Percentiles rank a stretch among this genome's conserved stretches.
Evolutionary conservation across 108 stramenopile genomes (phyloP).

Genomic region (Cyclotella choctawhatcheeana): DNA sequence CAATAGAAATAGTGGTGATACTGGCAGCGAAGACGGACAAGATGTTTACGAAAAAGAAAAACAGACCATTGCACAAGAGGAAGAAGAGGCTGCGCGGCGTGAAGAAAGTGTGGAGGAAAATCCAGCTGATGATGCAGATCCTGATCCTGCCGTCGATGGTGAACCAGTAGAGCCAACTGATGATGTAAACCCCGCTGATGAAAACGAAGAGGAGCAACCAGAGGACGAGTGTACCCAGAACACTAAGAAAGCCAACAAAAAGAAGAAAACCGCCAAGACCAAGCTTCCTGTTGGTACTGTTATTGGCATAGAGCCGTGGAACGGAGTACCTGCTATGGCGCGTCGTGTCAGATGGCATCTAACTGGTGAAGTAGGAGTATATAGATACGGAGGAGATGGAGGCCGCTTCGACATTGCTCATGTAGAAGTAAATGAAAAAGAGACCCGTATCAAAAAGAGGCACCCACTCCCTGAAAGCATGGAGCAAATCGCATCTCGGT

Average conservation of each 20-base stretch:
- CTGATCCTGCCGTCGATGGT: slow-evolving; percentile 44
- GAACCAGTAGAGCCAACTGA: not conserved
- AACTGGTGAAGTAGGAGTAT: slow-evolving; percentile 81
- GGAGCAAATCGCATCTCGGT: slow-evolving; percentile 83
- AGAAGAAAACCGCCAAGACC: slow-evolving; percentile 65
- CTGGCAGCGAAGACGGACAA: slow-evolving; percentile 73
- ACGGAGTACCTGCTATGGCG: slow-evolving; percentile 74
- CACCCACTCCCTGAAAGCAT: slow-evolving; percentile 78
- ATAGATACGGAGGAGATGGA: slow-evolving; percentile 91
- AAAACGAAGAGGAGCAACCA: slow-evolving; percentile 12
- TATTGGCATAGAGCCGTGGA: slow-evolving; percentile 77
- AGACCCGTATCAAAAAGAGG: slow-evolving; percentile 71
- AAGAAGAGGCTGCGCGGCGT: slow-evolving; percentile 16
- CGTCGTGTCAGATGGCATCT: slow-evolving; percentile 81
- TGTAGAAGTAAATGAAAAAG: slow-evolving; percentile 80
- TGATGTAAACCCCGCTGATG: slow-evolving; percentile 8
- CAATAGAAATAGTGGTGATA: slow-evolving; percentile 20
- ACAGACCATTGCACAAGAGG: slow-evolving; percentile 47
- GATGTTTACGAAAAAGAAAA: slow-evolving; percentile 73
- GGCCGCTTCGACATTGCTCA: slow-evolving; percentile 85
- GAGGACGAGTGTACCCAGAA: not conserved
- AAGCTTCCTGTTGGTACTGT: slow-evolving; percentile 88
- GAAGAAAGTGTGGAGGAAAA: slow-evolving; percentile 19
- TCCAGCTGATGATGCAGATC: slow-evolving; percentile 12
- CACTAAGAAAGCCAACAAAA: slow-evolving; percentile 39